phyloP scores from a whole-genome alignment of 78 protist genomes.

The Speleostelium caveatum region DNA sequence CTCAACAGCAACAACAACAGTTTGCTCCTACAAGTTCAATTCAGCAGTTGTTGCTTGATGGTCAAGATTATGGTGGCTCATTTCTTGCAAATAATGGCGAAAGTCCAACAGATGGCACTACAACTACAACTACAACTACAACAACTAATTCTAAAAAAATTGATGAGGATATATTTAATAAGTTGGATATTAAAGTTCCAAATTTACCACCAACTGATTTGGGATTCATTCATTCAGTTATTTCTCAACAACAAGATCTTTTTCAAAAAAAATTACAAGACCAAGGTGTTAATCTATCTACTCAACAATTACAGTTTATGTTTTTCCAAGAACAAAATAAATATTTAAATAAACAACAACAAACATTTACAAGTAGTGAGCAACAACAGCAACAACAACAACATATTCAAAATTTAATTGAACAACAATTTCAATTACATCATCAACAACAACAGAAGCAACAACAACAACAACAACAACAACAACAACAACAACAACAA shows the following conservation, averaged over 20 bases:
- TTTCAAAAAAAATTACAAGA: conserved; percentile 27
- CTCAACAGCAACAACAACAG: too few species aligned
- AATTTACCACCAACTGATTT: conserved; percentile 10
- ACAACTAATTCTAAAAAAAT: neutral
- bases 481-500: neutral
- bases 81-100: too few species aligned
- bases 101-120: neutral
- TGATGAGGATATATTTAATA: neutral
- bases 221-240: neutral
- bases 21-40: too few species aligned
- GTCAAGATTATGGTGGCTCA: too few species aligned
- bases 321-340: conserved; percentile 37
- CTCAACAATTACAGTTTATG: conserved; percentile 5
- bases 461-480: conserved; percentile 9
- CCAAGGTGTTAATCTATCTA: conserved; percentile 7
- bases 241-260: neutral
- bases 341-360: conserved; percentile 3
- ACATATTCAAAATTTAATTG: neutral
- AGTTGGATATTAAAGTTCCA: neutral
- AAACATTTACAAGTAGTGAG: neutral
- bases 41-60: too few species aligned
- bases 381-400: conserved; percentile 18
- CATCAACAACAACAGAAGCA: neutral
- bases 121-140: conserved; percentile 1
- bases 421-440: neutral